Conservation (phyloP, 495 filamentous ascomycete genomes). For the Endocarpon pusillum region DNA sequence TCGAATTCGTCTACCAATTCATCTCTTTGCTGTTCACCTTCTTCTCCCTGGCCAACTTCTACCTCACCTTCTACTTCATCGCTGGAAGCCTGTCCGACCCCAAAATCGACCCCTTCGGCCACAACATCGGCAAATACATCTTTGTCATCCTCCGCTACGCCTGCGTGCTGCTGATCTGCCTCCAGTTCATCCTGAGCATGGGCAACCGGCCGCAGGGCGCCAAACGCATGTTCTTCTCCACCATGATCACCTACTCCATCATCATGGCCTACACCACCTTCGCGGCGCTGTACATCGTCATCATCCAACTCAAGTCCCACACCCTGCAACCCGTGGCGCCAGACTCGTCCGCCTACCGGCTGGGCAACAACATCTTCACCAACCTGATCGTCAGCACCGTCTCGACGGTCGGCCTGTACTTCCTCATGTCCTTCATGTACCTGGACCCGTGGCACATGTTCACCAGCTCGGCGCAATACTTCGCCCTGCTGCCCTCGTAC, state of each 20-base stretch:
- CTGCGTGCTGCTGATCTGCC: constrained; percentile 72
- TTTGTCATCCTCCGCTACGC: constrained; percentile 75
- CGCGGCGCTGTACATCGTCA: constrained; percentile 68
- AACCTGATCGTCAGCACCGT: constrained; percentile 84
- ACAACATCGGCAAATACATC: constrained; percentile 65
- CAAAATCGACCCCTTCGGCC: constrained; percentile 73
- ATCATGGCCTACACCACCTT: constrained; percentile 97
- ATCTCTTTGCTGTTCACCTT: constrained; percentile 85
- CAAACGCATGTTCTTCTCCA: constrained; percentile 73
- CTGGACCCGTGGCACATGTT: constrained; percentile 99
- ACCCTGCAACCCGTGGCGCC: too few relatives aligned
- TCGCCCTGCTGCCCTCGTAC: constrained; percentile 76
- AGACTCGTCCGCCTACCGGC: constrained; percentile 25
- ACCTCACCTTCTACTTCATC: constrained; percentile 96
- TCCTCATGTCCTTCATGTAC: constrained; percentile 90
- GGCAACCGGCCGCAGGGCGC: constrained; percentile 96
- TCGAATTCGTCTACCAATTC: constrained; percentile 94
- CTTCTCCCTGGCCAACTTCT: constrained; percentile 97
- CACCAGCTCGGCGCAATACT: constrained; percentile 85
- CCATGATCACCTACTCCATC: constrained; percentile 71
- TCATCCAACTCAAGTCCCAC: constrained; percentile 50
- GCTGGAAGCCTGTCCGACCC: constrained; percentile 80
- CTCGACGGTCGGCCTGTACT: constrained; percentile 86
- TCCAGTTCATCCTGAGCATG: constrained; percentile 96
- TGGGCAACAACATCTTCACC: constrained; percentile 81